A percentile compares a stretch with the other conserved stretches of the same genome.
These are phyloP conservation scores for Coccinonectria pachysandricola DNA, from an alignment of 2,329 filamentous ascomycete species.

Conservation along the genomic window DNA sequence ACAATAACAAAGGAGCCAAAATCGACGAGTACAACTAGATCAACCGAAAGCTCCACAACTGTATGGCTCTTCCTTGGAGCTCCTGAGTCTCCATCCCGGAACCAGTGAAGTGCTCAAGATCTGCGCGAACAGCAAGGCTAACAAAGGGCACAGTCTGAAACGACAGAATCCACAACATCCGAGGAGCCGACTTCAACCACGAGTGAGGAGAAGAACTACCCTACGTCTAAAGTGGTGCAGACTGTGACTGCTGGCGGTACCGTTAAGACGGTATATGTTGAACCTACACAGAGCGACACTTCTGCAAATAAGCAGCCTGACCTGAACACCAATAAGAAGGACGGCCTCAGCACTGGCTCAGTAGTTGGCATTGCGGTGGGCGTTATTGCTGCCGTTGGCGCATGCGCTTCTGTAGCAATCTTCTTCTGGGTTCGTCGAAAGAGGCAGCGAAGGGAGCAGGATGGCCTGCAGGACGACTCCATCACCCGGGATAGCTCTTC, in stretches of 20 bases:
- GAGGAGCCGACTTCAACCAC: too few relatives aligned
- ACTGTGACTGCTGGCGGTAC: slow-evolving; percentile 46
- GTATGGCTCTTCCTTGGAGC: slow-evolving; percentile 25
- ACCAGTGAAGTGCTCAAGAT: slow-evolving; percentile 12
- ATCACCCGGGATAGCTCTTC: slow-evolving; percentile 42
- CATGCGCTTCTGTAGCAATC: slow-evolving; percentile 25
- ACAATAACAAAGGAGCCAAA: slow-evolving; percentile 17
- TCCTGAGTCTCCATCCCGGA: slow-evolving; percentile 7
- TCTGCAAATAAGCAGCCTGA: slow-evolving; percentile 11
- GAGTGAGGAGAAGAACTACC: too few relatives aligned
- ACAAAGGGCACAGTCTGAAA: too few relatives aligned
- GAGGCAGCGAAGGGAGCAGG: slow-evolving; percentile 32
- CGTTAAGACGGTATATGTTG: slow-evolving; percentile 44
- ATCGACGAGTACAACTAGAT: slow-evolving; percentile 14
- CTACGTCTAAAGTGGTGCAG: slow-evolving; percentile 27
- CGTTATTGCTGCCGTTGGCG: slow-evolving; percentile 33
- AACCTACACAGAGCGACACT: slow-evolving; percentile 26
- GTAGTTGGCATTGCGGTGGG: slow-evolving; percentile 45
- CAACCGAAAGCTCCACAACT: slow-evolving; percentile 23
- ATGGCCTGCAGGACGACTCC: slow-evolving; percentile 33
- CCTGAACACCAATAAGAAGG: slow-evolving; percentile 9
- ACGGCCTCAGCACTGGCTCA: slow-evolving; percentile 33
- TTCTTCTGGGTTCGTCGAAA: slow-evolving; percentile 36
- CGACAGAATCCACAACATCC: slow-evolving; percentile 13
- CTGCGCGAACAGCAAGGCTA: too few relatives aligned